Percentiles rank a stretch among this genome's conserved stretches.
phyloP scores from a whole-genome alignment of 257 asterid species.

The Solanum lycopersicoides region DNA sequence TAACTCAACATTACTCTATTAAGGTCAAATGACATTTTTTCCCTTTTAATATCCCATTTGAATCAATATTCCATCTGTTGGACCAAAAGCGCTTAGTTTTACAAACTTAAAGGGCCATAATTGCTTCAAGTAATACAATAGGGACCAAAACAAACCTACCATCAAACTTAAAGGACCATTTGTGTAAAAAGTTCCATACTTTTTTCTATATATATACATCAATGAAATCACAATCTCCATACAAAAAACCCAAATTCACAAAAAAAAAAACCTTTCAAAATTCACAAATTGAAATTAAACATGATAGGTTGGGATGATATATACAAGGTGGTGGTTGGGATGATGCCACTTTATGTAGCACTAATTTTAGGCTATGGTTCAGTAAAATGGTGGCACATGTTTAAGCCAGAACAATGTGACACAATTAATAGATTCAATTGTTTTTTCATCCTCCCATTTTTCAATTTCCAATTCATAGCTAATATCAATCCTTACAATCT shows the following conservation, averaged over 20 bases:
- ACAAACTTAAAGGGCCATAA: not conserved
- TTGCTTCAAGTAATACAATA: not conserved
- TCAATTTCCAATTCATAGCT: conserved; percentile 12
- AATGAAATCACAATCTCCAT: not conserved
- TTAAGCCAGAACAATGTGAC: conserved; percentile 15
- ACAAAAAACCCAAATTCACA: not conserved
- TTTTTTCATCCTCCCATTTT: conserved; percentile 19
- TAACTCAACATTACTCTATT: no score
- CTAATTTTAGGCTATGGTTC: conserved; percentile 20
- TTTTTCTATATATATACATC: not conserved
- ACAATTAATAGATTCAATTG: conserved; percentile 15
- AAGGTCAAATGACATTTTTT: not conserved
- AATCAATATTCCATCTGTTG: not conserved
- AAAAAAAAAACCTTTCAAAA: not conserved
- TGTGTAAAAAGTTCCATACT: not conserved
- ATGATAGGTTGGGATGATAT: conserved; percentile 19
- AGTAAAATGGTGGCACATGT: conserved; percentile 19
- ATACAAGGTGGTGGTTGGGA: conserved; percentile 16
- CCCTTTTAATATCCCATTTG: not conserved
- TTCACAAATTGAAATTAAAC: not conserved
- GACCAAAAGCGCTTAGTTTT: not conserved
- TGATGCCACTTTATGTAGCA: conserved; percentile 21
- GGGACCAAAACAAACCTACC: not conserved
- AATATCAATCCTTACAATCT: conserved; percentile 7
- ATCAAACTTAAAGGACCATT: not conserved